Evolutionary conservation across 2,329 filamentous ascomycete species (phyloP).

Genomic region (Domatiomyces catenatus): DNA sequence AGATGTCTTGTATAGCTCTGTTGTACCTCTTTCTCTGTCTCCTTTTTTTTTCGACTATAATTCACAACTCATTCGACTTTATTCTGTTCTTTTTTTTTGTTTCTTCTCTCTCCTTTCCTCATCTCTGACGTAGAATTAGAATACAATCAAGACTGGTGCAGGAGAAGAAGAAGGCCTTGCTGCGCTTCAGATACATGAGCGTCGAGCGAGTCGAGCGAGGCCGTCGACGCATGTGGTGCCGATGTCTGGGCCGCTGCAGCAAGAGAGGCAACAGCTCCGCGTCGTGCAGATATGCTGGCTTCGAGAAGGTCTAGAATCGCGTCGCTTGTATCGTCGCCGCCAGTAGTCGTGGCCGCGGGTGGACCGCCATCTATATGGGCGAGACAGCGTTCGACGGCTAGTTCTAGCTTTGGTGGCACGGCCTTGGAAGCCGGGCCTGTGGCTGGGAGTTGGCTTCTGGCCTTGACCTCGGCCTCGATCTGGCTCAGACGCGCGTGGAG

Average conservation of each 20-base stretch:
- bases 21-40: too few species aligned
- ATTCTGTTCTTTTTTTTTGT: neutral
- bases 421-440: neutral
- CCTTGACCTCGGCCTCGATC: neutral
- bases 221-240: neutral
- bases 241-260: neutral
- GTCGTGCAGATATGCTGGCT: neutral
- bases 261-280: neutral
- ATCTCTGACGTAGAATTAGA: too few species aligned
- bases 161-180: neutral
- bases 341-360: neutral
- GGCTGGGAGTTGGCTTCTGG: neutral
- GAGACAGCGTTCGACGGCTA: neutral
- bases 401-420: neutral
- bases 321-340: neutral
- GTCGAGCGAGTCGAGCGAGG: neutral
- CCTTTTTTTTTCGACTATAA: neutral
- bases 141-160: neutral
- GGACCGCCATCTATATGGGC: neutral
- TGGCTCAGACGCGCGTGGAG: neutral
- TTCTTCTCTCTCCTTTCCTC: neutral
- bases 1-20: neutral
- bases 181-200: neutral
- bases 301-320: neutral
- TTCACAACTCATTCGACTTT: neutral